phyloP scores from a whole-genome alignment of 768 basidiomycete species.

The Cystofilobasidium capitatum region DNA sequence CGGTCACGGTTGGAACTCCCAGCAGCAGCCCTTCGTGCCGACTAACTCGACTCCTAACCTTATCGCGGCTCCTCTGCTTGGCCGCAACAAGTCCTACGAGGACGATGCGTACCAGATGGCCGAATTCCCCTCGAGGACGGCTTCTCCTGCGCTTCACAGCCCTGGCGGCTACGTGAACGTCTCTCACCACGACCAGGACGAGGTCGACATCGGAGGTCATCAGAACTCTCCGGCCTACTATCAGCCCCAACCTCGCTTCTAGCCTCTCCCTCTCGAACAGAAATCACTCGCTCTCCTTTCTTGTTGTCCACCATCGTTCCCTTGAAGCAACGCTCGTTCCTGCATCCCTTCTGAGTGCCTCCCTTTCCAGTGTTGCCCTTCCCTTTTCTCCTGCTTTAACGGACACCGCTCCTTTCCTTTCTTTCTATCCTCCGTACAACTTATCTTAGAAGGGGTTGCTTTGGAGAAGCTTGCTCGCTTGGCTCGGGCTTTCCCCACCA shows the following conservation, averaged over 20 bases:
- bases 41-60: neutral
- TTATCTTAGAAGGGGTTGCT: too few species aligned
- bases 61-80: neutral
- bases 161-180: slow-evolving; percentile 19
- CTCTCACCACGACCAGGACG: slow-evolving; percentile 8
- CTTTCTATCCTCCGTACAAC: too few species aligned
- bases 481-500: too few species aligned
- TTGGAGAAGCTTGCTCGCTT: too few species aligned
- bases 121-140: slow-evolving; percentile 4
- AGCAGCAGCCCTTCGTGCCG: neutral
- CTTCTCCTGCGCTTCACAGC: slow-evolving; percentile 9
- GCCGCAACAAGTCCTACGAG: neutral
- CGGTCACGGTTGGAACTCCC: neutral
- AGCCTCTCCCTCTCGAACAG: neutral
- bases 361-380: too few species aligned
- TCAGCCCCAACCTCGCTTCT: neutral
- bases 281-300: neutral
- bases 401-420: too few species aligned
- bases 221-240: neutral
- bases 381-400: too few species aligned
- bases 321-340: too few species aligned
- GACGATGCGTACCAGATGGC: slow-evolving; percentile 13
- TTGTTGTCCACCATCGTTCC: slow-evolving; percentile 4
- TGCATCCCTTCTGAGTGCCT: too few species aligned
- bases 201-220: neutral